Evolutionary conservation across 768 basidiomycete genomes (phyloP), one percentile per base, ranked within the genome.

Genomic region (Naganishia vishniacii): DNA sequence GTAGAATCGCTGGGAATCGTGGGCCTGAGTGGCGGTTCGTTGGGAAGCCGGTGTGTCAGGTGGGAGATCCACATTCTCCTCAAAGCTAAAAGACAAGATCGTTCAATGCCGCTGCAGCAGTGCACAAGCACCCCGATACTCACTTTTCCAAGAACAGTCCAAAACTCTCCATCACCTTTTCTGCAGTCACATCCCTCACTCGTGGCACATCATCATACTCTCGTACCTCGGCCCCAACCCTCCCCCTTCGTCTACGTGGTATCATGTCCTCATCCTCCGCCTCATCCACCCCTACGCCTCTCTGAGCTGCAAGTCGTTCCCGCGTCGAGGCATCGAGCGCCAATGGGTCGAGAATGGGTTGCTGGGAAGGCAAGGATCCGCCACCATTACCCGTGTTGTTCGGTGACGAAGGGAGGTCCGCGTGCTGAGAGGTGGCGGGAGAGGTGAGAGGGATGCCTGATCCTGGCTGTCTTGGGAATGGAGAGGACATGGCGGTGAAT

Each of bases 161-260:
- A 72, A 98, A 97, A 72, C 87, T 86, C 71, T 93, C 89, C 62
- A 87, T 86, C 4, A 98, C 90, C 70, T 89, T 90, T 80, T 98
- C 93, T 59, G 94, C 94, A 20, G 97, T 94, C 32, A 88, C 86
- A 78, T 98, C 95, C 70, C 86, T 87, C 1, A 98, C 92, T 56
- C 89, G 80, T 2, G 92, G 89, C 0, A 95, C 83, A 70, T 92
- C 88, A 13, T 75, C 78, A 53, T 76, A 42, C 28, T 64, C 63
- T 46, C 65, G 48, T 3, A 59, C 37, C 32, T 46, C 59, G 31
- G 61, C 44, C 25, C 53, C 41, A 20, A 40, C 32, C 13, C 46
- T 48, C 42, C 65, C 34, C 15, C 8, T 66, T 20, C 63, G 62
- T 34, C 47, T 45, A 47, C 23, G 16, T 20, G 32, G 32, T 23